Percentiles rank a stretch among this genome's conserved stretches.
phyloP scores from a whole-genome alignment of 176 grass and related monocot species.

The Zoysia japonica region DNA sequence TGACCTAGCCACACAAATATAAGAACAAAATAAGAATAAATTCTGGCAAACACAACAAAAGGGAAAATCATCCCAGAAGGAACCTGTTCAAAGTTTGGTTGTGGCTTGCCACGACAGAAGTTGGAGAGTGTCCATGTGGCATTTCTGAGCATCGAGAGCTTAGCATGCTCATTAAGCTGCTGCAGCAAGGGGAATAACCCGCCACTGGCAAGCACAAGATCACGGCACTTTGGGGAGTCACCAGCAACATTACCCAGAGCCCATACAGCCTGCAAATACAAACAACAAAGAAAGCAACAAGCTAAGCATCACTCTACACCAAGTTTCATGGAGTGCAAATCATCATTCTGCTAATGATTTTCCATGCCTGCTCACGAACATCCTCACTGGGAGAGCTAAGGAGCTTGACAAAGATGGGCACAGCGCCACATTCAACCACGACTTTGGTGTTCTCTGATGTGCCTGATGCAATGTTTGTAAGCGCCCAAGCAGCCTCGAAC shows the following conservation, averaged over 20 bases:
- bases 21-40: conserved; percentile 16
- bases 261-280: conserved; percentile 76
- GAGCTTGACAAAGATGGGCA: conserved; percentile 88
- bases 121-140: conserved; percentile 96
- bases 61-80: neutral
- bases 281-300: neutral
- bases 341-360: neutral
- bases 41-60: neutral
- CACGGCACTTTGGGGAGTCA: conserved; percentile 87
- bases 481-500: conserved; percentile 96
- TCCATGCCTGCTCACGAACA: conserved; percentile 75
- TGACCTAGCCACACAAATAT: conserved; percentile 55
- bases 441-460: conserved; percentile 92
- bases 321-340: neutral
- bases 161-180: conserved; percentile 87
- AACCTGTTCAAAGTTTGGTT: conserved; percentile 90
- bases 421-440: conserved; percentile 80
- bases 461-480: conserved; percentile 95
- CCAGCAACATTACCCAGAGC: conserved; percentile 95
- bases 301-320: neutral
- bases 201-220: conserved; percentile 70
- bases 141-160: conserved; percentile 94
- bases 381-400: conserved; percentile 78
- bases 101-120: conserved; percentile 91
- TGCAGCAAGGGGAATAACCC: conserved; percentile 72